Evolutionary conservation across 495 filamentous ascomycete genomes (phyloP).

Genomic region (Barbatosphaeria neglecta): DNA sequence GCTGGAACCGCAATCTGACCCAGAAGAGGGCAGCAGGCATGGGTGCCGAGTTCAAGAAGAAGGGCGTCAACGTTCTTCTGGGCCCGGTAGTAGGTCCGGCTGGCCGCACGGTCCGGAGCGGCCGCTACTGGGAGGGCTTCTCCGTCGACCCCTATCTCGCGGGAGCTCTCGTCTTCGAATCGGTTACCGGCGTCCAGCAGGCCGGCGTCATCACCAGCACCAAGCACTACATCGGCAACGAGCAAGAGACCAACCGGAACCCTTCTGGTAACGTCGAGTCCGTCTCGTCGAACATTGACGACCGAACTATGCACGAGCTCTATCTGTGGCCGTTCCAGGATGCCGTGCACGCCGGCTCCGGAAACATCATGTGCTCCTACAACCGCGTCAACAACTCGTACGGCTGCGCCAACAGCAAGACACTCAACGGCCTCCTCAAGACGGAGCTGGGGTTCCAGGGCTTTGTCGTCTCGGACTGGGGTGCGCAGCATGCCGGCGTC

Average conservation of each 20-base stretch:
- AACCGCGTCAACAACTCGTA: slow-evolving; percentile 55
- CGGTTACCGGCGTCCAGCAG: slow-evolving; percentile 37
- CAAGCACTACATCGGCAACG: slow-evolving; percentile 54
- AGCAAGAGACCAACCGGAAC: slow-evolving; percentile 55
- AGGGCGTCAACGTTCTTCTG: slow-evolving; percentile 56
- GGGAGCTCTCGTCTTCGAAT: slow-evolving; percentile 33
- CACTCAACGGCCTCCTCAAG: slow-evolving; percentile 52
- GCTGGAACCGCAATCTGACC: slow-evolving; percentile 46
- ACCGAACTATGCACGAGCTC: slow-evolving; percentile 58
- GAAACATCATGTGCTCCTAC: slow-evolving; percentile 60
- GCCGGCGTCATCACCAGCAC: slow-evolving; percentile 42
- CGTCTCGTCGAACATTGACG: slow-evolving; percentile 52
- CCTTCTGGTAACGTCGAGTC: slow-evolving; percentile 30
- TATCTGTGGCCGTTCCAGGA: slow-evolving; percentile 65
- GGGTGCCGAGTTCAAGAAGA: slow-evolving; percentile 44
- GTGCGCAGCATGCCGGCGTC: slow-evolving; percentile 45
- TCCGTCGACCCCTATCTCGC: slow-evolving; percentile 37
- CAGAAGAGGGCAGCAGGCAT: slow-evolving; percentile 36
- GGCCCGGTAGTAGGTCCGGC: slow-evolving; percentile 53
- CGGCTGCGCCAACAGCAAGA: slow-evolving; percentile 51
- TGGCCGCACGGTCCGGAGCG: slow-evolving; percentile 39
- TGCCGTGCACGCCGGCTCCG: slow-evolving; percentile 48
- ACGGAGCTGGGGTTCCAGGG: slow-evolving; percentile 50
- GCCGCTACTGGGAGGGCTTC: slow-evolving; percentile 49
- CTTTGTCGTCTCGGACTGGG: slow-evolving; percentile 56